Base-by-base conservation (phyloP, 768 basidiomycete genomes). In the Udeniomyces megalosporus region DNA sequence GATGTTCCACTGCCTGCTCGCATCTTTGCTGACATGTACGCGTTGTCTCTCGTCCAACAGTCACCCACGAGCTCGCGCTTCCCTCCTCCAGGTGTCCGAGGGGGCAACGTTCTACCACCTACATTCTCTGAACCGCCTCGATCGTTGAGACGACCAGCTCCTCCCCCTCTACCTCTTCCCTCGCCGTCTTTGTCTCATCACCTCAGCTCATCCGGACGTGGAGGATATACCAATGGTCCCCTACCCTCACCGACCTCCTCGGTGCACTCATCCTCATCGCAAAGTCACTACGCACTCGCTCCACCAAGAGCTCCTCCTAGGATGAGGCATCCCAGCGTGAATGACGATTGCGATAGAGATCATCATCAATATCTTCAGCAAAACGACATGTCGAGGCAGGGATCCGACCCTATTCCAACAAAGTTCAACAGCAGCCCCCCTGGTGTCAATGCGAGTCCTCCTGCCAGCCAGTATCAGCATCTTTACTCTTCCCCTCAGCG, bases 41-140 rank as follows among this genome's bases (percentile, higher is more conserved):
- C 32, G 8, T n/a, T 5, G 7, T 53, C 28, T 47, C 34, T 2
- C 11, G 32, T 11, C 2, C 28, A 58, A 56, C 42, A 54, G 3
- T 63, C 62, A 1, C 62, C 55, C 32, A 38, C 56, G 26, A 50
- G 56, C 1, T 22, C 26, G 31, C 62, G 62, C 0, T 63, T 63
- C 44, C 62, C 62, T 51, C 48, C 58, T 0, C 45, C 49, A n/a
- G 62, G 47, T 15, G 62, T 54, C 8, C 55, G 62, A 46, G 62
- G 62, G 12, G 62, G 62, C 29, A 58, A 57, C 51, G 52, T 63
- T 42, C 49, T 63, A 0, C 62, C 34, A 20, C 62, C 62, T 22
- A 49, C 56, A 12, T 63, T 49, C 8, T 29, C 45, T 3, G 45
- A 54, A 15, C 62, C 62, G 48, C 35, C 62, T 32, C 57, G 62